Base-by-base conservation (phyloP, 192 early-diverging fungal species). In the Coemansia javaensis region DNA sequence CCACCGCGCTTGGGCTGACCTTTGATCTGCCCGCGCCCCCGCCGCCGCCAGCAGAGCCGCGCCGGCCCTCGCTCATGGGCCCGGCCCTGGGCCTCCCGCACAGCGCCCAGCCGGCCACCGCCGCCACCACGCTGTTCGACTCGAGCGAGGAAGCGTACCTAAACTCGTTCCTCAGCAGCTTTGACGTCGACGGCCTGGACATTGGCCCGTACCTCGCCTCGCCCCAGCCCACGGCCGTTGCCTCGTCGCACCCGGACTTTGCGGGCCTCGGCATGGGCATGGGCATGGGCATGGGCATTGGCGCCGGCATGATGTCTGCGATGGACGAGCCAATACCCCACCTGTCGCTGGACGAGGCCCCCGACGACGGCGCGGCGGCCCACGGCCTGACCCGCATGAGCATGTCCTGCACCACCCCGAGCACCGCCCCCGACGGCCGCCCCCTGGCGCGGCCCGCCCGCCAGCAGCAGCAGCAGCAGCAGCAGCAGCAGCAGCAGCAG, bases 271-370 rank as follows among this genome's bases (percentile, higher is more conserved):
- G 55, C 30, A 63, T 75, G 42, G 63, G 64, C 28, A 55, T 63
- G 54, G 25, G 25, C 4, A 53, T 63, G 52, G 62, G 69, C 36
- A 73, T 73, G 63, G 70, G 70, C 0, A 30, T 75, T 10, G 71
- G 71, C 20, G 71, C 71, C 15, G 65, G 71, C 12, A 60, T 75
- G 55, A 62, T 75, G 51, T 50, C 64, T 32, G 49, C 58, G 11
- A 66, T 75, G 60, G 71, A 75, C 52, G 71, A 75, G 17, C 35
- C 44, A n/a, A 63, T 75, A 7, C 71, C 71, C 7, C 65, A 67
- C 45, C 25, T 75, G n/a, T 67, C 71, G 12, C 50, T 75, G 11
- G 71, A 63, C 37, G 65, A 59, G 5, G 15, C 18, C 22, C 13
- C 50, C 13, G 31, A 57, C 35, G 63, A 57, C 16, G 30, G 57